Percentiles rank a stretch among this genome's conserved stretches.
Conservation (phyloP, 2,329 filamentous ascomycete species). For the Colletotrichum sp. region DNA sequence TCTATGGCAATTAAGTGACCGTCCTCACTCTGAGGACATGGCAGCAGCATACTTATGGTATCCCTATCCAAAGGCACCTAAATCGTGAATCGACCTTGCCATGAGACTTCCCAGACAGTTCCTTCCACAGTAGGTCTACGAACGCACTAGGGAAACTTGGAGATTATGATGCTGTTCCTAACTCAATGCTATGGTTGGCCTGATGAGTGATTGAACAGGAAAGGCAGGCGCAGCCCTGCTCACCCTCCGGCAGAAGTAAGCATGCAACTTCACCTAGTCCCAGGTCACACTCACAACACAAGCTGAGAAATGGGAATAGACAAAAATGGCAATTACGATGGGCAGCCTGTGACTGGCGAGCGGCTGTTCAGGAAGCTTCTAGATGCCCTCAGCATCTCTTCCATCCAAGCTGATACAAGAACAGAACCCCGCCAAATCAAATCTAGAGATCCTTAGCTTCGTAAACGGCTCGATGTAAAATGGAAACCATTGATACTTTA, state of each 20-base stretch:
- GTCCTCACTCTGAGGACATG: fast-evolving
- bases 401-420: fast-evolving
- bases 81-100: fast-evolving
- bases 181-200: background rate
- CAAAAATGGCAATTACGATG: background rate
- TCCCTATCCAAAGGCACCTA: background rate
- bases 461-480: no score
- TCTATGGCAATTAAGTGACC: background rate
- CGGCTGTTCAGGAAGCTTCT: background rate
- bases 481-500: no score
- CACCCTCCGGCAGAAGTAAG: background rate
- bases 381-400: background rate
- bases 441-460: fast-evolving
- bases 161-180: background rate
- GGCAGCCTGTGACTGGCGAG: background rate
- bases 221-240: background rate
- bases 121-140: fast-evolving
- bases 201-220: background rate
- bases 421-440: no score
- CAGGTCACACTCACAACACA: background rate
- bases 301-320: background rate
- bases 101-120: background rate
- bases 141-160: fast-evolving
- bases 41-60: background rate
- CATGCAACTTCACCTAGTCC: background rate